phyloP scores from a whole-genome alignment of 352 stramenopile species.

The Phytophthora rubi region DNA sequence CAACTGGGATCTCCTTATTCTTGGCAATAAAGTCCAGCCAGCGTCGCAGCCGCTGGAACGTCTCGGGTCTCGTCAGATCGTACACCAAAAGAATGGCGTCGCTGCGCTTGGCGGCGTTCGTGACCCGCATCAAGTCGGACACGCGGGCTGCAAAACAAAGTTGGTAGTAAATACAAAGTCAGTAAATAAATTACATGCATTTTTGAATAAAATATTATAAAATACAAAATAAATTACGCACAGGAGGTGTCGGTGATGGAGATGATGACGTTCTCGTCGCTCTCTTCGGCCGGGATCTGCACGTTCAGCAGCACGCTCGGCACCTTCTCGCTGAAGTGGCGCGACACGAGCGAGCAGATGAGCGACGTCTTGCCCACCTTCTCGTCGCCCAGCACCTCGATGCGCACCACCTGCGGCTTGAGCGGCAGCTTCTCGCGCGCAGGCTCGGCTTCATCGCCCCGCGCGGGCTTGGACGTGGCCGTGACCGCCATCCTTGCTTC shows the following conservation, averaged over 20 bases:
- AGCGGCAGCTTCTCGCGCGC: constrained; percentile 58
- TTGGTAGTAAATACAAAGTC: neutral
- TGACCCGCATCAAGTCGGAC: constrained; percentile 84
- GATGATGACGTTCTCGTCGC: constrained; percentile 90
- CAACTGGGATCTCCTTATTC: constrained; percentile 88
- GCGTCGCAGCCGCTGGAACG: constrained; percentile 80
- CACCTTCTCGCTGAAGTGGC: constrained; percentile 90
- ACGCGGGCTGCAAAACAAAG: constrained; percentile 51
- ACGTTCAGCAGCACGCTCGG: constrained; percentile 87
- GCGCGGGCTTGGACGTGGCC: constrained; percentile 33
- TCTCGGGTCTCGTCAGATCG: constrained; percentile 84
- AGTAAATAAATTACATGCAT: neutral
- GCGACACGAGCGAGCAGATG: constrained; percentile 90
- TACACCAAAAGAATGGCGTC: constrained; percentile 90
- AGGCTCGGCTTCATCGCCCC: constrained; percentile 33
- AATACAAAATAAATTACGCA: constrained; percentile 32
- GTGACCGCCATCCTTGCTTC: constrained; percentile 38
- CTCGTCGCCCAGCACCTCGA: constrained; percentile 90
- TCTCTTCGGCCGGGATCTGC: constrained; percentile 89
- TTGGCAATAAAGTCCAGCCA: constrained; percentile 89
- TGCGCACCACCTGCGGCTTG: constrained; percentile 86
- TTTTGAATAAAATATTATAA: neutral
- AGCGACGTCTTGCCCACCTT: constrained; percentile 93
- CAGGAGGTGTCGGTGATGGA: constrained; percentile 91
- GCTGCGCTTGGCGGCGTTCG: constrained; percentile 85